Evolutionary conservation across 305 asterid genomes (phyloP).

Genomic region (Fraxinus paxiana): DNA sequence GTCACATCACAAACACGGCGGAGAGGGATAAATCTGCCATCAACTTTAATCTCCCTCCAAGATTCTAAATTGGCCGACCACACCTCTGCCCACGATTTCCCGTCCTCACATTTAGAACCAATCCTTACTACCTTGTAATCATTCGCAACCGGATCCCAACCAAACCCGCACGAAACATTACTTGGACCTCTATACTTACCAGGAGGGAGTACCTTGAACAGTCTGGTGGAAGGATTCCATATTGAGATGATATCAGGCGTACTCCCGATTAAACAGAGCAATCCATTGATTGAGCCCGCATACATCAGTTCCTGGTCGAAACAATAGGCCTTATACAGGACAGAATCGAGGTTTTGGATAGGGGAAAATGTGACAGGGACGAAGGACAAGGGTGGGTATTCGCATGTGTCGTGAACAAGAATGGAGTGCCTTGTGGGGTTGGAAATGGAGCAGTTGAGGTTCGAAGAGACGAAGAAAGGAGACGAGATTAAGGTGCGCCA

Average conservation of each 20-base stretch:
- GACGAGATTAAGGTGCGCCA: slow-evolving; percentile 2
- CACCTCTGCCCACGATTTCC: not conserved
- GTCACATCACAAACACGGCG: not conserved
- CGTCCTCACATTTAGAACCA: not conserved
- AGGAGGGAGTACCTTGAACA: not conserved
- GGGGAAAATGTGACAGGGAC: not conserved
- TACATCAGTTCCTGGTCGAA: not conserved
- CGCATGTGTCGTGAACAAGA: not conserved
- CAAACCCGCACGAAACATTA: not conserved
- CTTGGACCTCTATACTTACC: not conserved
- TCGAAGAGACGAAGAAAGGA: not conserved
- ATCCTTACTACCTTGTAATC: slow-evolving; percentile 18
- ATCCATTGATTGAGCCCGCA: slow-evolving; percentile 9
- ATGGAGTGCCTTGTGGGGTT: not conserved
- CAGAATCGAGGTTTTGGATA: not conserved
- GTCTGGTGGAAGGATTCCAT: slow-evolving; percentile 1
- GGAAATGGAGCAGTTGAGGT: not conserved
- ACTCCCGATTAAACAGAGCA: not conserved
- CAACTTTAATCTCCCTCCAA: slow-evolving; percentile 4
- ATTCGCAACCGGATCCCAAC: slow-evolving; percentile 6
- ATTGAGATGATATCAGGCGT: not conserved
- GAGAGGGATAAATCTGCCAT: not conserved
- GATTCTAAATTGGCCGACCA: not conserved
- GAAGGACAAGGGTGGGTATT: not conserved
- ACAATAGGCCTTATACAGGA: not conserved